Evolutionary conservation across 257 asterid species (phyloP), one percentile per base, ranked within the genome.

Genomic region (Capsicum rhomboideum): DNA sequence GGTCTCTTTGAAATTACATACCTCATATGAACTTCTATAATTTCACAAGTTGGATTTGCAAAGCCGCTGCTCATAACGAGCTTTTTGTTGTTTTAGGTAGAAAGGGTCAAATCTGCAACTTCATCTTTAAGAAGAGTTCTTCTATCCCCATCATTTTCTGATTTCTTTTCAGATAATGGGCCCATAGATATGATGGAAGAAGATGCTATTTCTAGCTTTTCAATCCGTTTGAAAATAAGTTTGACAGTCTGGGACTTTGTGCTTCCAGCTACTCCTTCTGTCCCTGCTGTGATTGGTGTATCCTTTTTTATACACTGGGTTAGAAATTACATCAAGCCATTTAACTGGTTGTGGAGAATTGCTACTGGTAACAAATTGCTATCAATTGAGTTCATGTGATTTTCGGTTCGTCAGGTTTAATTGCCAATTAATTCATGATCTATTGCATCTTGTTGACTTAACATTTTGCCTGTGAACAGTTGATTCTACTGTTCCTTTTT

Each of bases 201-300:
- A 88, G 99, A 97, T 91, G 93, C 92, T 88, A 84, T 90, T 78
- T 90, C 98, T 74, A 92, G 89, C 87, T 87, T 92, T 85, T 92
- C 98, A 69, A 80, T 97, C 79, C 92, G 96, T 61, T 89, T 97
- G 88, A 95, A 95, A 86, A 88, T 97, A 88, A 92, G 91, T 87
- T 88, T 97, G 89, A 93, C 95, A 40, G 96, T 97, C 66, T 97
- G 99, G 99, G 98, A 97, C 87, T 97, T 97, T 80, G 83, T 89
- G 86, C 97, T 97, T 87, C 99, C 99, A 61, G 91, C 77, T 64
- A 97, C 98, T 26, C 99, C 99, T 82, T 95, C 99, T 80, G 91
- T 97, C 85, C 98, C 99, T 56, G 98, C 98, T 88, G 98, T 97
- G 85, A 93, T 97, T 91, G 99, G 99, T 90, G 99, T 95, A 97